These are phyloP conservation scores for Xylaria venustula DNA, from an alignment of 495 filamentous ascomycete genomes.

Conservation along the genomic window DNA sequence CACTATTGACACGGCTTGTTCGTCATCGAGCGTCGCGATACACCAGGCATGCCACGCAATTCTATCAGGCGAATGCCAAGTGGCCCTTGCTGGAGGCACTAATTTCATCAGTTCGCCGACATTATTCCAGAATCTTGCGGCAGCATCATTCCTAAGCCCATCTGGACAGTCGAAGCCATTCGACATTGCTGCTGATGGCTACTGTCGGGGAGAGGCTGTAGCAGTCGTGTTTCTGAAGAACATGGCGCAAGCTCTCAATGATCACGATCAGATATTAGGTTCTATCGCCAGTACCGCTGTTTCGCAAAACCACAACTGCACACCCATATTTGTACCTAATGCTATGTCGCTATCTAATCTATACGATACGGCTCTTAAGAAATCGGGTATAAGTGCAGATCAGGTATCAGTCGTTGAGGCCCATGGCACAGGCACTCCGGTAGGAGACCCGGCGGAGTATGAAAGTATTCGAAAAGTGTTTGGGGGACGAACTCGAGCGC, in stretches of 20 bases:
- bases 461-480: conserved; percentile 34
- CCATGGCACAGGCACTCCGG: conserved; percentile 42
- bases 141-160: conserved; percentile 39
- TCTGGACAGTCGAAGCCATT: conserved; percentile 31
- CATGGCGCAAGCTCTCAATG: conserved; percentile 37
- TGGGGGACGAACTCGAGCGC: conserved; percentile 24
- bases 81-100: conserved; percentile 42
- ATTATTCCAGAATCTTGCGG: conserved; percentile 37
- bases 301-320: conserved; percentile 37
- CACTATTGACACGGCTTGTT: conserved; percentile 57
- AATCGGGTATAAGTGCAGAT: conserved; percentile 8
- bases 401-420: conserved; percentile 33
- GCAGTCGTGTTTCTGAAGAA: conserved; percentile 51
- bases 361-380: background rate
- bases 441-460: conserved; percentile 42
- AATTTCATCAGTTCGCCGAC: conserved; percentile 22
- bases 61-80: conserved; percentile 39
- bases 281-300: conserved; percentile 53
- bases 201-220: conserved; percentile 58
- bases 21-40: conserved; percentile 48
- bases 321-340: conserved; percentile 36
- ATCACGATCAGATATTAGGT: conserved; percentile 44
- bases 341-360: conserved; percentile 22
- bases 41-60: conserved; percentile 31
- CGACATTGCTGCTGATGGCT: conserved; percentile 55